Evolutionary conservation across 208 protist genomes (phyloP), one percentile per base, ranked within the genome.

Genomic region (Leishmania turanica): DNA sequence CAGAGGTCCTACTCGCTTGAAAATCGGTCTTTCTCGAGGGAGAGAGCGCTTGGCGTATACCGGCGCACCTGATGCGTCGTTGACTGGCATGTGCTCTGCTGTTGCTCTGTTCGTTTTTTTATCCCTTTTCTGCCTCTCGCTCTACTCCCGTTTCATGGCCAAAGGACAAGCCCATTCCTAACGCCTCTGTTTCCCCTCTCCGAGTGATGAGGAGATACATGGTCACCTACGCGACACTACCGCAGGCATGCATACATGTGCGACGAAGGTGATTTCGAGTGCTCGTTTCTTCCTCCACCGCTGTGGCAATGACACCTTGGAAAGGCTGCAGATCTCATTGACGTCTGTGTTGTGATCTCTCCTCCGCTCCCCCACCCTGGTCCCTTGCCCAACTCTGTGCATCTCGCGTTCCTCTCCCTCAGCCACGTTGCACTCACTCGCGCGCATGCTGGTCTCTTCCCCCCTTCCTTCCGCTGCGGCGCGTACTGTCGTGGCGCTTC

Each of bases 281-380:
- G 83, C 49, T n/a, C 56, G 11, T 15, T 54, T 81, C 7, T 70
- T 51, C 34, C 64, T 75, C 49, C 11, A n/a, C 31, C 45, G 51
- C 17, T 47, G 69, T 83, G 24, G 40, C 27, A 21, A 37, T 31
- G 62, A 34, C 60, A n/a, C 58, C 34, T 49, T 40, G 66, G 42
- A 49, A 31, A 45, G 66, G 40, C 45, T 19, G 2, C 15, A 42
- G 40, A 51, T 31, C 69, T 73, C 69, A 19, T 31, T 53, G 45
- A 53, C 27, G 69, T 47, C 40, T 73, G 45, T 53, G 69, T 53
- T 31, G 7, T 51, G 21, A 7, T 73, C 68, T 31, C 27, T n/a
- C 45, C 21, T 24, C 9, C 11, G 15, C 19, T 34, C 27, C 42
- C 24, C 37, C 66, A 47, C 66, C 40, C 51, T 8, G 3, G 9